Evolutionary conservation across 2,329 filamentous ascomycete species (phyloP).

Genomic region (Nothophoma quercina): DNA sequence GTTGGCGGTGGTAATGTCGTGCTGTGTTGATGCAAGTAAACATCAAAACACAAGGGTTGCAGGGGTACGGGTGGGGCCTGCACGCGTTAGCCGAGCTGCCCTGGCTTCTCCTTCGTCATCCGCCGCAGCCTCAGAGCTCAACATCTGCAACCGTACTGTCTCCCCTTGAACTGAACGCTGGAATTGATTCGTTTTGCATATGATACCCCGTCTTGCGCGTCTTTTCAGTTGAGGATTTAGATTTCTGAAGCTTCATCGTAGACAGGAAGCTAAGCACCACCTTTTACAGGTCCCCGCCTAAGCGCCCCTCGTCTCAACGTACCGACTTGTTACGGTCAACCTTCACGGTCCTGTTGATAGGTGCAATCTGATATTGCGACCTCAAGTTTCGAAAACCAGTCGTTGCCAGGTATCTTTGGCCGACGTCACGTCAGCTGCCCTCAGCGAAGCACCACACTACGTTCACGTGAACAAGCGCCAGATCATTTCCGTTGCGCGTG

Average conservation of each 20-base stretch:
- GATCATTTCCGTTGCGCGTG: slow-evolving; percentile 12
- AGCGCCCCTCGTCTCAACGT: slow-evolving; percentile 3
- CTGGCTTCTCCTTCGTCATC: slow-evolving; percentile 11
- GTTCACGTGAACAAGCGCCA: slow-evolving; percentile 41
- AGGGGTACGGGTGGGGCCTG: slow-evolving; percentile 13
- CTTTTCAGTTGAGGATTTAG: not conserved
- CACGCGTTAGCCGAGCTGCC: slow-evolving; percentile 5
- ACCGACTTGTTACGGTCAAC: not conserved
- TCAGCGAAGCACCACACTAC: slow-evolving; percentile 5
- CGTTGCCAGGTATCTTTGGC: not conserved
- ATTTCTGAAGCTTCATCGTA: not conserved
- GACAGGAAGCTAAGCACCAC: not conserved
- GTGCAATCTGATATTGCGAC: not conserved
- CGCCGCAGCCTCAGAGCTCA: not conserved
- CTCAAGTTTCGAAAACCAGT: not conserved
- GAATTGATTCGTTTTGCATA: not conserved
- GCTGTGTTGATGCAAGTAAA: slow-evolving; percentile 26
- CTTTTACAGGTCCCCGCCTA: not conserved
- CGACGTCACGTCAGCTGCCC: not conserved
- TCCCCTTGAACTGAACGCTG: not conserved
- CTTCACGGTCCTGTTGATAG: not conserved
- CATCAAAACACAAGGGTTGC: slow-evolving; percentile 20
- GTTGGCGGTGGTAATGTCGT: slow-evolving; percentile 20
- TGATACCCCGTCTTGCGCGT: not conserved
- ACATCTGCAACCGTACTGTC: not conserved